Conservation (phyloP, 176 grass and related monocot genomes). For the Neostapfia colusana region DNA sequence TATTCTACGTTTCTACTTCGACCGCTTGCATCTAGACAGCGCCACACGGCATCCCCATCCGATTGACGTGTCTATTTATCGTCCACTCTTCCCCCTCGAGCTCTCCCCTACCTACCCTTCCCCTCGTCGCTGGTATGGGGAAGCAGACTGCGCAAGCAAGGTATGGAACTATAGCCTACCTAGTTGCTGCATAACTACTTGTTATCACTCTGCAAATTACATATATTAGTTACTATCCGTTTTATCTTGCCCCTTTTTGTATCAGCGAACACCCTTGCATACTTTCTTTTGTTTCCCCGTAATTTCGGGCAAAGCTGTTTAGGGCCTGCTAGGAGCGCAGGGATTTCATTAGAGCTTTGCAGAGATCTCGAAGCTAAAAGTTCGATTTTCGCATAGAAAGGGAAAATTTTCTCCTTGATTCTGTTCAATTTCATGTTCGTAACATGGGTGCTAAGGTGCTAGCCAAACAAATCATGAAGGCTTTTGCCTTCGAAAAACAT, state of each 20-base stretch:
- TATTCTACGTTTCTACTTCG: background rate
- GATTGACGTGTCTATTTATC: background rate
- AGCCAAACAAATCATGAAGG: background rate
- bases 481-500: background rate
- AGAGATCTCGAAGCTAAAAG: too few relatives aligned
- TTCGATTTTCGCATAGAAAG: background rate
- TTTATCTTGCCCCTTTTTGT: background rate
- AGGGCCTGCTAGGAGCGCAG: background rate
- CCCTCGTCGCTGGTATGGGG: background rate
- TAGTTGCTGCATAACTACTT: background rate
- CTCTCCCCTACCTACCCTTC: constrained; percentile 14
- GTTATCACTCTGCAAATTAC: background rate
- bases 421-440: constrained; percentile 15
- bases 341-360: background rate
- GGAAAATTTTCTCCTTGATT: background rate
- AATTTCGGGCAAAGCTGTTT: constrained; percentile 1
- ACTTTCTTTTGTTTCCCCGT: background rate
- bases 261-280: background rate
- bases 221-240: background rate
- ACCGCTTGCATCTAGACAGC: background rate
- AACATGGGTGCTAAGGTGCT: background rate
- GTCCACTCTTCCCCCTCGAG: too few relatives aligned
- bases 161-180: constrained; percentile 1
- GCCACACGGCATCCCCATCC: background rate
- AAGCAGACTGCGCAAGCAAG: constrained; percentile 23